Evolutionary conservation across 225 moss, liverwort and hornwort genomes (phyloP), one percentile per base, ranked within the genome.

Genomic region (Rhytidiadelphus loreus): DNA sequence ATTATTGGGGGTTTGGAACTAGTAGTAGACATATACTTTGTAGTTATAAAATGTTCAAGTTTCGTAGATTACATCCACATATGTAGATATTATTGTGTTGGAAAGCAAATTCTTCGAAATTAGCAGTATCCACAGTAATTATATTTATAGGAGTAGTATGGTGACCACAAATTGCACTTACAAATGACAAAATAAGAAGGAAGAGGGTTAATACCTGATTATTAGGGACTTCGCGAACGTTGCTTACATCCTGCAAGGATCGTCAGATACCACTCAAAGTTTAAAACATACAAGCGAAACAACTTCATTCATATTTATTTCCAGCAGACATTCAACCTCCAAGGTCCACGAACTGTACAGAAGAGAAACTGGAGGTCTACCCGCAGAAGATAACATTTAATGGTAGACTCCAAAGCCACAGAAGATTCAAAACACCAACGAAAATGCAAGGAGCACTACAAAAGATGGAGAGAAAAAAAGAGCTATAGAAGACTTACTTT

Each of bases 221-320:
- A 85, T 95, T 93, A 7, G 97, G 97, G 37, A 98, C 97, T 80
- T 98, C 94, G 29, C 96, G 88, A 71, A 98, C 82, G 37, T 95
- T 89, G 80, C 95, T 96, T 52, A 96, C 94, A 88, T 98, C 98
- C 96, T 98, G 91, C 79, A 87, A 83, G 10, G 20, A 83, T 88
- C 52, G 55, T 89, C 50, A 89, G 59, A 76, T 56, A 66, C 32
- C 81, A 87, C 46, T 56, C 73, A 63, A 18, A 77, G 43, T 30
- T 35, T 63, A 71, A 76, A 58, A 58, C 63, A 86, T 55, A 37
- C 8, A 58, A 52, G n/a, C 76, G 75, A 84, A 56, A 77, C 30
- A 79, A 43, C 53, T 62, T 43, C 70, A 64, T 23, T 23, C 30
- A 41, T 28, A 59, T 20, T 11, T 35, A 60, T 43, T 60, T 60